These are phyloP conservation scores for Omphalotus guepiniiformis DNA, from an alignment of 768 basidiomycete species.

Conservation along the genomic window DNA sequence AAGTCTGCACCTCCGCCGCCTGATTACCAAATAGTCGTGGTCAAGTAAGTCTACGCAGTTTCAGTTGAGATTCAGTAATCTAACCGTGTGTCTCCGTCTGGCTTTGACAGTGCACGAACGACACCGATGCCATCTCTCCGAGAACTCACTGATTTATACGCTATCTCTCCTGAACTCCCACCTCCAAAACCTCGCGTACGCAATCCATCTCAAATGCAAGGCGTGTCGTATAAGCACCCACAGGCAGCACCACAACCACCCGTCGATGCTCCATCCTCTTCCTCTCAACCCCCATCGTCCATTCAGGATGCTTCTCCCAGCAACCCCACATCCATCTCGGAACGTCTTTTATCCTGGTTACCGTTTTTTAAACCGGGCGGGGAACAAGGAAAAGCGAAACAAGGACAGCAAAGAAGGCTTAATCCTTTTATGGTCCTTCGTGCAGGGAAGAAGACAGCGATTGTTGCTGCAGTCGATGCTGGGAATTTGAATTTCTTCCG, in stretches of 20 bases:
- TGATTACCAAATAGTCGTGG: constrained; percentile 82
- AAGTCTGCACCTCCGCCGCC: constrained; percentile 74
- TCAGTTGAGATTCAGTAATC: neutral
- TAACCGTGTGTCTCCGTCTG: neutral
- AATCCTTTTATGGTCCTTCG: constrained; percentile 83
- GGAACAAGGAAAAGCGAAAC: neutral
- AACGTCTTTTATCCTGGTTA: constrained; percentile 24
- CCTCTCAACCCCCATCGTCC: constrained; percentile 5
- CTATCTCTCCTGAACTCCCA: constrained; percentile 62
- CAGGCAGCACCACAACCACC: constrained; percentile 10
- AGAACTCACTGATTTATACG: constrained; percentile 74
- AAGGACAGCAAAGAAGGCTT: constrained; percentile 30
- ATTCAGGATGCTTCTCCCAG: neutral
- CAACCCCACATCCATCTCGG: constrained; percentile 22
- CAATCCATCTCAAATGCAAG: constrained; percentile 19
- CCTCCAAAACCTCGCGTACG: constrained; percentile 49
- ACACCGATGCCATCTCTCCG: constrained; percentile 78
- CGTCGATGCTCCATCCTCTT: neutral
- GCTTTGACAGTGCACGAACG: constrained; percentile 61
- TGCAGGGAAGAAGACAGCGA: constrained; percentile 74
- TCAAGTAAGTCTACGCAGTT: constrained; percentile 58
- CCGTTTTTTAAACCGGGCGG: constrained; percentile 1
- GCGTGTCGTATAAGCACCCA: constrained; percentile 8
- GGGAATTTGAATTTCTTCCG: constrained; percentile 87
- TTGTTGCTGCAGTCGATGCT: constrained; percentile 86